Percentiles rank a stretch among this genome's conserved stretches.
Evolutionary conservation across 208 protist genomes (phyloP).

Genomic region (Trypanosoma congolense): DNA sequence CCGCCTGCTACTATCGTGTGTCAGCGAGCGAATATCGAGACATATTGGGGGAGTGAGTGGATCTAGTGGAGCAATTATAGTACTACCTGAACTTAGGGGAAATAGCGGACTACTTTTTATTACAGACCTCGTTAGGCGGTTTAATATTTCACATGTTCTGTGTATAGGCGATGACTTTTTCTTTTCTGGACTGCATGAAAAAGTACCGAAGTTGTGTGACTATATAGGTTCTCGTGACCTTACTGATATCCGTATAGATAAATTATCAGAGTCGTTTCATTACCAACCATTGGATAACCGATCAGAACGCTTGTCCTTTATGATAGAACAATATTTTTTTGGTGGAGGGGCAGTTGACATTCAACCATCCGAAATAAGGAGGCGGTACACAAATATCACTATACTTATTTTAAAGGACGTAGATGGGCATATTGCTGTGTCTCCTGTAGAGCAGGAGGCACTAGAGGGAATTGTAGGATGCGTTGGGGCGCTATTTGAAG

Average conservation of each 20-base stretch:
- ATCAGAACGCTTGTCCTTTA: constrained; percentile 28
- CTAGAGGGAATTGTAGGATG: constrained; percentile 69
- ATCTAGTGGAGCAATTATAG: constrained; percentile 67
- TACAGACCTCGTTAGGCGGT: constrained; percentile 50
- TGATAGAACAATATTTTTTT: constrained; percentile 66
- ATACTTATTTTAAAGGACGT: constrained; percentile 66
- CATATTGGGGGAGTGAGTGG: constrained; percentile 52
- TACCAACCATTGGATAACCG: constrained; percentile 20
- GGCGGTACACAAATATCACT: constrained; percentile 54
- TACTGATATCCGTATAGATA: constrained; percentile 41
- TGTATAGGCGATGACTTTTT: constrained; percentile 72
- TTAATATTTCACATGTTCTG: constrained; percentile 60
- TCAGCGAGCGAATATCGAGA: constrained; percentile 37
- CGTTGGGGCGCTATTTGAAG: constrained; percentile 60
- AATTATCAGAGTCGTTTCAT: constrained; percentile 50
- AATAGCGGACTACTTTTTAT: constrained; percentile 59
- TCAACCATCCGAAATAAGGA: constrained; percentile 59
- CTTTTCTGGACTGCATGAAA: constrained; percentile 53
- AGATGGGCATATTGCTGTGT: constrained; percentile 41
- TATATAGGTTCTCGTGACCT: constrained; percentile 8
- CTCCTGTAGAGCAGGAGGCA: constrained; percentile 45
- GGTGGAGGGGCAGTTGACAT: constrained; percentile 54
- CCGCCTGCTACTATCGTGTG: constrained; percentile 29
- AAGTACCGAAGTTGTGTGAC: constrained; percentile 15
- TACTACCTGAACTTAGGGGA: constrained; percentile 64